These are phyloP conservation scores for Bullera alba DNA, from an alignment of 768 basidiomycete species.

Conservation along the genomic window DNA sequence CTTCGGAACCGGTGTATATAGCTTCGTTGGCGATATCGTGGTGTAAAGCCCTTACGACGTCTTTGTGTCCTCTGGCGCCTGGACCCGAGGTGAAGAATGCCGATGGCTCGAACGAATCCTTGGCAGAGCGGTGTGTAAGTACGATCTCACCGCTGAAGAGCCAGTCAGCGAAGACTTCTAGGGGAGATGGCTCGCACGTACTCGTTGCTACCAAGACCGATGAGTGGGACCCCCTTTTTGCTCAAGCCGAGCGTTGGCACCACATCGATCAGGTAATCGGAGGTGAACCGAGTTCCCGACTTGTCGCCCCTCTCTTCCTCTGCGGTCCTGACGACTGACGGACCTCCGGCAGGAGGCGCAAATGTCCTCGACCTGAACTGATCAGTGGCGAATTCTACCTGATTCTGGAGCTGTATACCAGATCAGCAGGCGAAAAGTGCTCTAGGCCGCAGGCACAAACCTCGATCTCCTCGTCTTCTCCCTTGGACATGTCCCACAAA, in stretches of 20 bases:
- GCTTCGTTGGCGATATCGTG: constrained; percentile 38
- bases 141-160: constrained; percentile 41
- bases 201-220: constrained; percentile 41
- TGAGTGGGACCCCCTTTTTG: constrained; percentile 29
- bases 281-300: constrained; percentile 21
- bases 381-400: constrained; percentile 22
- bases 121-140: constrained; percentile 28
- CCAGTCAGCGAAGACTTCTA: background rate
- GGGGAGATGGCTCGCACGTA: constrained; percentile 11
- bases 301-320: constrained; percentile 20
- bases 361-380: constrained; percentile 30
- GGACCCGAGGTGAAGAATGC: constrained; percentile 34
- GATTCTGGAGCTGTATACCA: constrained; percentile 24
- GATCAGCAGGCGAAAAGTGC: background rate
- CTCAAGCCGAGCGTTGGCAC: constrained; percentile 35
- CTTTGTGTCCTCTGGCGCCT: constrained; percentile 33
- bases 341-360: constrained; percentile 10
- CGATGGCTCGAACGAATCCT: constrained; percentile 30
- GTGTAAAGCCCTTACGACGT: constrained; percentile 40
- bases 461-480: constrained; percentile 35
- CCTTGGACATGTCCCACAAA: constrained; percentile 56
- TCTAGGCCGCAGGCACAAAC: constrained; percentile 8
- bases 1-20: constrained; percentile 45
- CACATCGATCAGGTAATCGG: constrained; percentile 42
- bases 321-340: constrained; percentile 23